Evolutionary conservation across 805 yeast genomes (phyloP), one percentile per base, ranked within the genome.

Genomic region (Torulaspora maleeae): DNA sequence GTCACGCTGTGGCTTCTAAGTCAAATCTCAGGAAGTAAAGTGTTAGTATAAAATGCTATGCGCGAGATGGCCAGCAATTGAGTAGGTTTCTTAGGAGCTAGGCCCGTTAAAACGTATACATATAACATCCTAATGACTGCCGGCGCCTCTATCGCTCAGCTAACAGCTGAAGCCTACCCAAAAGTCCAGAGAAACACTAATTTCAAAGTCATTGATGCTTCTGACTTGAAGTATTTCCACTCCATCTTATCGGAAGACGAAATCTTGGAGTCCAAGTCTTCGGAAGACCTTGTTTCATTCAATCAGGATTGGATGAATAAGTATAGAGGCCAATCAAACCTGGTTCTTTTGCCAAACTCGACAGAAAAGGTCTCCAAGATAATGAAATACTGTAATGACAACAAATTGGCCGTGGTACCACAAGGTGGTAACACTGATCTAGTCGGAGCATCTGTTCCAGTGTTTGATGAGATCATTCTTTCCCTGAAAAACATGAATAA

Each of bases 351-450:
- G 64, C 96, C 96, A 33, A 82, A 78, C 54, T 76, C 84, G 10
- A 77, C 86, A 3, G 78, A 81, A 48, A 88, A 88, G 64, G 83
- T 88, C 22, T 73, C 86, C 4, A 60, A 77, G 56, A 83, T 88
- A 50, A 60, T 88, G 59, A 77, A 77, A 61, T 80, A 85, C 64
- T 85, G 95, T 70, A 82, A 83, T 57, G 85, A 80, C 20, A 63
- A 78, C 36, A 76, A 74, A 47, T 66, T 87, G 34, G 95, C 95
- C 1, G 80, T 87, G 40, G 95, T 86, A 7, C 96, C 96, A 10
- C 95, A 88, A 66, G 95, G 95, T 60, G 96, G 96, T 52, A 87
- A 88, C 67, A 88, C 95, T 2, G 95, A 95, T 20, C 74, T 87
- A 38, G 96, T 87, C 29, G 95, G 95, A 48, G 96, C 95, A 3